Base-by-base conservation (phyloP, 1,139 yeast genomes). In the Kodamaea sp. region DNA sequence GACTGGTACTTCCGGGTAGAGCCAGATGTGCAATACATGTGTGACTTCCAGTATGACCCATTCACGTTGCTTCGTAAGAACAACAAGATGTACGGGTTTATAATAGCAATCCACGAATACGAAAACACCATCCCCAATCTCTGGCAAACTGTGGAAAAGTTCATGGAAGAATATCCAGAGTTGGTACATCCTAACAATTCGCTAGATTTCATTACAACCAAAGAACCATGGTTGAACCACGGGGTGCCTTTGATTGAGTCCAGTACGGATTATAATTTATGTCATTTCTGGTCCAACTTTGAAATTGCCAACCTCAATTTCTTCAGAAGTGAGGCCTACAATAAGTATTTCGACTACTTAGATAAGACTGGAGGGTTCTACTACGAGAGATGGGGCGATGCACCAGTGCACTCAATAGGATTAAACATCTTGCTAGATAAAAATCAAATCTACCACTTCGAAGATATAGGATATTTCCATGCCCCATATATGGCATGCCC, bases 351-450 rank as follows among this genome's bases (percentile, higher is more conserved):
- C 53, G 70, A 85, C 13, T 73, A 70, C 55, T 65, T 90, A 36
- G 94, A 88, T 52, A 43, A 66, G 29, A 61, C 80, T 1, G 96
- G 95, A 2, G 97, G 96, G 0, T 89, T 90, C 51, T 85, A 85
- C 57, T 88, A 88, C 54, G 94, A 84, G 59, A 68, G 98, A 46
- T 92, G 97, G 98, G 98, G 98, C 4, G 98, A 92, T 63, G 97
- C 97, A 0, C 97, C 98, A 0, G 95, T 92, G 5, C 97, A 92
- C 58, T 73, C 96, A 0, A 74, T 90, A 22, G 97, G 80, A 0
- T 76, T 82, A 4, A 62, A 81, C 1, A 57, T 90, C 22, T 61
- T 92, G 33, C 66, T 88, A 36, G 87, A 85, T 51, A 77, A 70
- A 41, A 59, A 76, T 28, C 79, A 83, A 49, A 74, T 92, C 32